A percentile compares a stretch with the other conserved stretches of the same genome.
These are phyloP conservation scores for Teratosphaeria gauchensis DNA, from an alignment of 2,329 filamentous ascomycete species.

Conservation along the genomic window DNA sequence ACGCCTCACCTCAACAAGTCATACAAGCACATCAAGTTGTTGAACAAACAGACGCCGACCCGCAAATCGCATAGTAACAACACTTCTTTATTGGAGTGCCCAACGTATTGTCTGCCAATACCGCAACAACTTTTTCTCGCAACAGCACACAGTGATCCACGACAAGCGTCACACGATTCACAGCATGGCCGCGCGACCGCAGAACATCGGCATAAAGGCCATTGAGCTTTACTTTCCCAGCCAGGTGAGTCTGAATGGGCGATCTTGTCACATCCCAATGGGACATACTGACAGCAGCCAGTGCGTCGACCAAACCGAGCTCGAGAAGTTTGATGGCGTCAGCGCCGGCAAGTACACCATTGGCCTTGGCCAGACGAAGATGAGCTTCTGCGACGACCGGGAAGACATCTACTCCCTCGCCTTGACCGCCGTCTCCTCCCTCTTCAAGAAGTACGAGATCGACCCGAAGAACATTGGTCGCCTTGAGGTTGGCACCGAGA, in stretches of 20 bases:
- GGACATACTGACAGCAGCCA: constrained; percentile 15
- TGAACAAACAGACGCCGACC: background rate
- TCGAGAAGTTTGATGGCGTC: constrained; percentile 47
- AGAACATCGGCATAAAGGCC: constrained; percentile 46
- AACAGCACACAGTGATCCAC: background rate
- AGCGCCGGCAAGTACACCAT: constrained; percentile 44
- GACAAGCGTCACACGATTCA: background rate
- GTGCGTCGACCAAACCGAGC: constrained; percentile 45
- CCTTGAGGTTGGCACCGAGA: constrained; percentile 46
- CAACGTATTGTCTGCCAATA: background rate
- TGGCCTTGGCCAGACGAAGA: constrained; percentile 45
- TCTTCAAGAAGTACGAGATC: constrained; percentile 44
- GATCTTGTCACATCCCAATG: background rate
- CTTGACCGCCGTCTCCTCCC: constrained; percentile 42
- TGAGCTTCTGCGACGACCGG: constrained; percentile 47
- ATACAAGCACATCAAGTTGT: background rate
- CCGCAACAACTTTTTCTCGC: background rate
- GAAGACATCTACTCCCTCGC: constrained; percentile 47
- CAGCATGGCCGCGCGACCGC: constrained; percentile 19
- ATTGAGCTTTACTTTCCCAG: constrained; percentile 46
- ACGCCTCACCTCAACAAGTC: background rate
- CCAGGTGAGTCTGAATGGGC: constrained; percentile 31
- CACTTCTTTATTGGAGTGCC: background rate
- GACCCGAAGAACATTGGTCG: constrained; percentile 43
- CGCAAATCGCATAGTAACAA: background rate